phyloP scores from a whole-genome alignment of 306 rosid species.

The Fragaria ananassa region DNA sequence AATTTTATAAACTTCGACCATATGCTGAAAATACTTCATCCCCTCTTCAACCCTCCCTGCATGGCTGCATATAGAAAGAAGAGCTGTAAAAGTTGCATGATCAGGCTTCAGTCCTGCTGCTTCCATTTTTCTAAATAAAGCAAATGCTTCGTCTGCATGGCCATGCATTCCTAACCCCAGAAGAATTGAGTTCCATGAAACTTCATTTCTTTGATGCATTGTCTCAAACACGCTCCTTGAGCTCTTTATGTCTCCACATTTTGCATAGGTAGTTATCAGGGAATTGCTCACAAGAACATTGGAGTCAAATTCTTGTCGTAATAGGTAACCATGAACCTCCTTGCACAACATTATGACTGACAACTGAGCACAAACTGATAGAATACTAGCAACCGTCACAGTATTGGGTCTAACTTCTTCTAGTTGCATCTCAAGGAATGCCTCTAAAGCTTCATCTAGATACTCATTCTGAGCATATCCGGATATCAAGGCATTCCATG shows the following conservation, averaged over 20 bases:
- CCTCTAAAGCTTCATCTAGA: conserved; percentile 27
- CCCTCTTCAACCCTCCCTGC: conserved; percentile 37
- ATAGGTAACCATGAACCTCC: conserved; percentile 36
- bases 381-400: conserved; percentile 31
- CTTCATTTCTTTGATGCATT: conserved; percentile 29
- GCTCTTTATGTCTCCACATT: conserved; percentile 39
- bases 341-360: conserved; percentile 32
- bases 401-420: conserved; percentile 26
- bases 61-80: conserved; percentile 42
- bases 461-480: conserved; percentile 34
- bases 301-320: conserved; percentile 26
- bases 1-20: conserved; percentile 28
- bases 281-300: conserved; percentile 34
- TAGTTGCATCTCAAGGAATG: conserved; percentile 30
- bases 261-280: conserved; percentile 38
- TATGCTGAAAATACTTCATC: conserved; percentile 24
- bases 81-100: conserved; percentile 40
- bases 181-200: conserved; percentile 41
- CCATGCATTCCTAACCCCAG: conserved; percentile 39
- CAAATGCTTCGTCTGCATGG: conserved; percentile 22
- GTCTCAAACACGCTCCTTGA: conserved; percentile 28
- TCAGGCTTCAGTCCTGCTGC: conserved; percentile 28
- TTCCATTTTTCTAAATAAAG: conserved; percentile 28
- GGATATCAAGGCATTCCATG: conserved; percentile 40
- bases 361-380: conserved; percentile 32